Evolutionary conservation across 768 basidiomycete genomes (phyloP), one percentile per base, ranked within the genome.

Genomic region (Auriscalpium vulgare): DNA sequence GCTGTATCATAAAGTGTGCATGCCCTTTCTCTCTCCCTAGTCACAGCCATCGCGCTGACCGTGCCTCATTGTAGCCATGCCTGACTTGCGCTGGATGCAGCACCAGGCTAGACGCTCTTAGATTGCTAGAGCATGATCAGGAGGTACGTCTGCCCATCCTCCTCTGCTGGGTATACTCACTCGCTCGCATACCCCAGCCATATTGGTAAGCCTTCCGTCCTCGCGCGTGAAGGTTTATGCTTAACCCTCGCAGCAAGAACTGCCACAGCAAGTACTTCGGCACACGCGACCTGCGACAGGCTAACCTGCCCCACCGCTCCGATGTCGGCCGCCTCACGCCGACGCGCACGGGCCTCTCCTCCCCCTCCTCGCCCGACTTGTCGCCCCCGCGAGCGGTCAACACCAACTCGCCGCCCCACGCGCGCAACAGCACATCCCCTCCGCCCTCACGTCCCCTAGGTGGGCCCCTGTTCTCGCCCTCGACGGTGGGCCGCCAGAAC

Each of bases 191-290:
- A 21, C 10, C 53, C 34, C 53, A 76, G 75, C 75, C 76, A n/a
- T 77, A 77, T 65, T 77, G 74, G 76, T 76, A 68, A 54, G 71
- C 17, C 19, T 11, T 50, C 36, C 35, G 8, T 45, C 44, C n/a
- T 44, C 47, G 14, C 49, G 29, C 29, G 29, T 29, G 29, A 29
- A 29, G 29, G 29, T 29, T 29, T 29, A 7, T 29, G 19, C 56
- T 55, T 34, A 62, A 23, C 19, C 10, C 36, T 37, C 9, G 55
- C 68, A 94, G 92, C 73, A 93, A 92, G 76, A 73, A 76, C 48
- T 95, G 92, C 64, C 90, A 95, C 66, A 66, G 82, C 52, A 87
- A 84, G 75, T 80, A 75, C 60, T 94, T 92, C 62, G 91, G 88
- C 19, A 90, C 86, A 9, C 77, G 79, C 53, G 82, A 88, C 64